Evolutionary conservation across 148 eudicot genomes (phyloP).

Genomic region (Cornus florida): DNA sequence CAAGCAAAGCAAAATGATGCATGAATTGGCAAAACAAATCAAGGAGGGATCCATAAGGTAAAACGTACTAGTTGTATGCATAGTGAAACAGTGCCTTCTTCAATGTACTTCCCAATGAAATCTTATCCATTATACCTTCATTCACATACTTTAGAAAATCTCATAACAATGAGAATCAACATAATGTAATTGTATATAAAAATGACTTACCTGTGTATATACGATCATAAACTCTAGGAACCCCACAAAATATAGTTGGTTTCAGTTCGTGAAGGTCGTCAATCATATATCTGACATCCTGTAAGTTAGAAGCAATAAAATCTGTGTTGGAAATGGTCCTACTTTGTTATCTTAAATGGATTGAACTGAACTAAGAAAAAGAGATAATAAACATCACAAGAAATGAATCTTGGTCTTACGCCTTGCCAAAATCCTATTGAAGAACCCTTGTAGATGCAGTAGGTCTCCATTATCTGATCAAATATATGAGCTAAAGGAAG

Average conservation of each 20-base stretch:
- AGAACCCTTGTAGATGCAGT: conserved; percentile 66
- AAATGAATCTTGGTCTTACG: conserved; percentile 41
- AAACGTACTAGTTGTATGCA: conserved; percentile 87
- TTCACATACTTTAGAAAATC: not conserved
- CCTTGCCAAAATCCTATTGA: conserved; percentile 98
- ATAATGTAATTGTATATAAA: not conserved
- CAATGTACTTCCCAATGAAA: conserved; percentile 63
- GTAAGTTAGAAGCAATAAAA: conserved; percentile 17
- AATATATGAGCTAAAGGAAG: conserved; percentile 95
- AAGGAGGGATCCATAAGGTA: not conserved
- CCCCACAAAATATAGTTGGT: conserved; percentile 90
- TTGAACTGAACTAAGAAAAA: not conserved
- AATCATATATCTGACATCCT: conserved; percentile 83
- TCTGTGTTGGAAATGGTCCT: not conserved
- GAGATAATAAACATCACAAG: not conserved
- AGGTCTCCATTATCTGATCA: conserved; percentile 84
- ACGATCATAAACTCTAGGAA: conserved; percentile 92
- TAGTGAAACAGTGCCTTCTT: conserved; percentile 70
- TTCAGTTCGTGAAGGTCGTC: conserved; percentile 79
- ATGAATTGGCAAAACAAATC: conserved; percentile 4
- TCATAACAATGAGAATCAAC: not conserved
- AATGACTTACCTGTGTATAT: conserved; percentile 60
- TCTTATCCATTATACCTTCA: conserved; percentile 76
- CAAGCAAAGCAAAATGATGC: conserved; percentile 6
- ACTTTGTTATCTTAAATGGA: not conserved